phyloP scores from a whole-genome alignment of 108 stramenopile species.

The Epipyxis sp. region DNA sequence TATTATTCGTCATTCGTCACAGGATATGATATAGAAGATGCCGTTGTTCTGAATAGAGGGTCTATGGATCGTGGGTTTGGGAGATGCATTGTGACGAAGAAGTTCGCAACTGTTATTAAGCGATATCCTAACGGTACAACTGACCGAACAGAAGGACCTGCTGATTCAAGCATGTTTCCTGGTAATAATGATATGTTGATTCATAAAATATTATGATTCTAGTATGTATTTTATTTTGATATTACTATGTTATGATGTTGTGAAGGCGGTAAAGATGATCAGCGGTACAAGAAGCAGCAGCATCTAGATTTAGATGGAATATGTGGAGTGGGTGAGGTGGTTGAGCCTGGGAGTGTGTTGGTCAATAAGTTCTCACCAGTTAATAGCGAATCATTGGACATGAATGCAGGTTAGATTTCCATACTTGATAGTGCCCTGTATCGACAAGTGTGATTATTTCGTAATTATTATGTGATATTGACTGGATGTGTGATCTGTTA shows the following conservation, averaged over 20 bases:
- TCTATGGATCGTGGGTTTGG: constrained; percentile 95
- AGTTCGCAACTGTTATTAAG: constrained; percentile 77
- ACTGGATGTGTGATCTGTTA: no score
- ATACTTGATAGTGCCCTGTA: no score
- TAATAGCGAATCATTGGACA: no score
- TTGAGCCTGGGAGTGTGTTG: constrained; percentile 76
- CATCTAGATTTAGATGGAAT: constrained; percentile 89
- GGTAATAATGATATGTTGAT: no score
- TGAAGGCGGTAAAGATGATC: constrained; percentile 75
- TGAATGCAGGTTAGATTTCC: no score
- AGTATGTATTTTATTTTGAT: no score
- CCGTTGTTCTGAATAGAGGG: constrained; percentile 93
- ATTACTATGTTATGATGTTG: no score
- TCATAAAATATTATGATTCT: no score
- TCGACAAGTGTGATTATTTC: no score
- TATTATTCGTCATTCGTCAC: no score
- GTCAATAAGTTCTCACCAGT: constrained; percentile 85
- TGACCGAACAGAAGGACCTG: constrained; percentile 77
- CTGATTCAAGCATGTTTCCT: constrained; percentile 62
- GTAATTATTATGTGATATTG: no score
- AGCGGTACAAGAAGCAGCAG: constrained; percentile 69
- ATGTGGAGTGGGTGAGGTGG: constrained; percentile 74
- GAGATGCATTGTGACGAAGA: constrained; percentile 81
- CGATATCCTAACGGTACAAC: constrained; percentile 85
- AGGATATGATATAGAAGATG: constrained; percentile 99